These are phyloP conservation scores for Bisporella sp. DNA, from an alignment of 2,329 filamentous ascomycete species.

Conservation along the genomic window DNA sequence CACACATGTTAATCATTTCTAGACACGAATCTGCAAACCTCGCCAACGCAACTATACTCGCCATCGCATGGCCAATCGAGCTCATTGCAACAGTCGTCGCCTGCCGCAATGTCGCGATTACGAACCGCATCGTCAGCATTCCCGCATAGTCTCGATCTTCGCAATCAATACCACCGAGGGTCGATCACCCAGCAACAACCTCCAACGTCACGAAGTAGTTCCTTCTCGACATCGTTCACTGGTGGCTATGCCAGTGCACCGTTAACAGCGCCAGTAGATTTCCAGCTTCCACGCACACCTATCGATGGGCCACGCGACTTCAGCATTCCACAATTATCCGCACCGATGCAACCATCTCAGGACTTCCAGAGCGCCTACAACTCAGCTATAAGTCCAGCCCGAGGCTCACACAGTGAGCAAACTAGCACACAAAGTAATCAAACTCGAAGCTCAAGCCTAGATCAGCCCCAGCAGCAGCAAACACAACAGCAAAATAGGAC, in stretches of 20 bases:
- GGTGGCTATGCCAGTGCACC: conserved; percentile 47
- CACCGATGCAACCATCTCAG: conserved; percentile 44
- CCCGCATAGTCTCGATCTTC: conserved; percentile 38
- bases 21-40: conserved; percentile 40
- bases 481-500: conserved; percentile 16
- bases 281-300: conserved; percentile 39
- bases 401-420: conserved; percentile 14
- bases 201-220: conserved; percentile 23
- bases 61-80: conserved; percentile 31
- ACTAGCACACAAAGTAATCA: conserved; percentile 3
- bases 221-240: conserved; percentile 36
- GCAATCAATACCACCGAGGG: conserved; percentile 37
- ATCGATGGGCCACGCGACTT: conserved; percentile 37
- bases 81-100: conserved; percentile 36
- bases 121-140: conserved; percentile 43
- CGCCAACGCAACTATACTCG: conserved; percentile 44
- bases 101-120: conserved; percentile 37
- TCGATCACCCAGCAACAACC: conserved; percentile 22
- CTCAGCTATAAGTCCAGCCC: conserved; percentile 14
- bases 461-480: conserved; percentile 8
- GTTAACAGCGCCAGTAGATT: conserved; percentile 46
- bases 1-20: conserved; percentile 15
- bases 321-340: conserved; percentile 46
- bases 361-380: conserved; percentile 36
- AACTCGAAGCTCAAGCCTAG: conserved; percentile 9